Base-by-base conservation (phyloP, 2,329 filamentous ascomycete genomes). In the Didymella pinodella region DNA sequence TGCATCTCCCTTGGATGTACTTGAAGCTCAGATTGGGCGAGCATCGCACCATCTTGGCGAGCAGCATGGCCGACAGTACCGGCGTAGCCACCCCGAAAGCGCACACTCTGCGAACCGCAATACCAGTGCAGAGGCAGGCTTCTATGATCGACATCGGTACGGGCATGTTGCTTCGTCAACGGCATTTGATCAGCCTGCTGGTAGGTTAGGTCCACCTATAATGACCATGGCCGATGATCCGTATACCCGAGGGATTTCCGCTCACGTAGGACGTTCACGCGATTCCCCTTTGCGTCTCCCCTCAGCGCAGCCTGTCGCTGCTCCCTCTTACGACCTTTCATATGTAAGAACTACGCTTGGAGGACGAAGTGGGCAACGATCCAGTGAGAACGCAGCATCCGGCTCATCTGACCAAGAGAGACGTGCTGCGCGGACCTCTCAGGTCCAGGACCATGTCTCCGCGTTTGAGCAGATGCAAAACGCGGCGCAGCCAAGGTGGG, bases 311-410 rank as follows among this genome's bases (percentile, higher is more conserved):
- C 28, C 32, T 54, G 28, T 25, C 29, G 38, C 46, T 45, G 16
- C 18, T 26, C 2, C 47, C 28, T 18, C 14, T n/a, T 25, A 38
- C 31, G 10, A 31, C 16, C n/a, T 16, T 11, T 48, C 54, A 14
- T 36, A 50, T 8, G 34, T 47, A 38, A 62, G 65, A 48, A 54
- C 25, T 22, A 43, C 28, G 4, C 52, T 57, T 22, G 41, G 20
- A 25, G 40, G 36, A 25, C 54, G 66, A 44, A 43, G 50, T 14
- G 48, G 38, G 6, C 69, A 70, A 48, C 60, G 63, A 10, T 71
- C 66, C 5, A 70, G 69, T 44, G 71, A 73, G 34, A 70, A 72
- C 45, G 59, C 51, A 1, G 65, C 62, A 5, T 64, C 61, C 10
- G 32, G 49, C 18, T 25, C 55, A 51, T 4, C 48, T 14, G 32